Evolutionary conservation across 768 basidiomycete species (phyloP), one percentile per base, ranked within the genome.

Genomic region (Scleroderma bovista): DNA sequence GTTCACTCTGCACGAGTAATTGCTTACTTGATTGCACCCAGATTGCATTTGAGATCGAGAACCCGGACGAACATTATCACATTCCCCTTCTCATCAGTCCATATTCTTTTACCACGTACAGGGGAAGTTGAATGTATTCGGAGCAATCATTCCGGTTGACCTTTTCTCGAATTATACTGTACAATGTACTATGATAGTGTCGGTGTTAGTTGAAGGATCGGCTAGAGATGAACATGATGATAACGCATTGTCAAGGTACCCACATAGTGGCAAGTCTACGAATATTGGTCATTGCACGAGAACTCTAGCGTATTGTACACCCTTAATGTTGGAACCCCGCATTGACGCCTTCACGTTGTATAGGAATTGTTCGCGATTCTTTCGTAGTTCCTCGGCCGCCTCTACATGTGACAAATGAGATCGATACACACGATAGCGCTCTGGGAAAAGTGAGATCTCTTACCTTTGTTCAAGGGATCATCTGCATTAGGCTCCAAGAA

Each of bases 401-500:
- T 97, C 96, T 99, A 76, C 43, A 47, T 4, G 46, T 32, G 17
- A 45, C 5, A 38, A 31, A 59, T 50, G n/a, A 66, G 38, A 43
- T 36, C 53, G 40, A 23, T n/a, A 20, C 22, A 16, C 13, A 3
- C 23, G 23, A n/a, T 12, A 9, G 13, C 24, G 23, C 23, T n/a
- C 20, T 19, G 20, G 5, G 11, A 13, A 22, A 22, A 12, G 17
- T 19, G 50, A 44, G 26, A 12, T n/a, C n/a, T 57, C 83, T 41
- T 53, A 91, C 95, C 95, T 72, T 98, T 99, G 77, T 99, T 99
- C 62, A 99, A 66, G 15, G 96, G 96, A 70, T 99, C 96, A 60
- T 98, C 95, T 34, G 96, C 89, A 60, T 99, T 99, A 13, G 96
- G 96, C 69, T 99, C 96, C 50, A 99, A 75, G 78, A 99, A 99